phyloP scores from a whole-genome alignment of 2,329 filamentous ascomycete genomes.

The Botrytis byssoidea region DNA sequence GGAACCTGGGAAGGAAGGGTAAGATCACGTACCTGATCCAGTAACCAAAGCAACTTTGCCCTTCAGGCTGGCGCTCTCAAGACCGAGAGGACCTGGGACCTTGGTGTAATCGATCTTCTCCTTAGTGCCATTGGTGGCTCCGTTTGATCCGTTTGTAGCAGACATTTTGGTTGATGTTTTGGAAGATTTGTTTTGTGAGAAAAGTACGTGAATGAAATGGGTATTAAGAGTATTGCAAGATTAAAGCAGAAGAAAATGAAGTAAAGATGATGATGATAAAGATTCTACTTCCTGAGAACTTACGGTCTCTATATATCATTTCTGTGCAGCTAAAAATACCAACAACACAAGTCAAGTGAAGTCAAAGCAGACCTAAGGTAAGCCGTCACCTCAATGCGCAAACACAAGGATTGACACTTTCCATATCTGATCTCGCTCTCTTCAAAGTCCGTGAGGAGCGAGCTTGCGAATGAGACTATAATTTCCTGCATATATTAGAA shows the following conservation, averaged over 20 bases:
- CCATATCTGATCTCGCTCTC: conserved; percentile 15
- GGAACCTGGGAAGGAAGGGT: no score
- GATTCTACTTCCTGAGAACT: neutral
- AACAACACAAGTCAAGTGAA: neutral
- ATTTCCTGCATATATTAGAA: neutral
- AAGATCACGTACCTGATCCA: conserved; percentile 33
- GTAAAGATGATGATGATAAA: neutral
- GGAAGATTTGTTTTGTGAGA: neutral
- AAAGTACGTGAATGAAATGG: neutral
- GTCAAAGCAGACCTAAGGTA: conserved; percentile 12
- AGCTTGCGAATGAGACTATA: conserved; percentile 3
- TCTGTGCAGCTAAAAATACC: neutral
- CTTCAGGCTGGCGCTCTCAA: conserved; percentile 30
- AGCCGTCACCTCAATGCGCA: conserved; percentile 13
- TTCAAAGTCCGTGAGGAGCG: conserved; percentile 8
- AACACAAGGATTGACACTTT: neutral
- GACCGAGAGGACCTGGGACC: conserved; percentile 29
- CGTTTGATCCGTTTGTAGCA: conserved; percentile 20
- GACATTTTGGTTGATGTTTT: conserved; percentile 21
- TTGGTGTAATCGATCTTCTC: conserved; percentile 17
- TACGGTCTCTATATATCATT: conserved; percentile 4
- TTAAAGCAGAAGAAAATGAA: conserved; percentile 4
- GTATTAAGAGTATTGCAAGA: conserved; percentile 13
- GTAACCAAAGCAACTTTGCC: conserved; percentile 39
- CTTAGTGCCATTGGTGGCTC: conserved; percentile 18